phyloP scores from a whole-genome alignment of 805 yeast species.

The Tetrapisispora iriomotensis region DNA sequence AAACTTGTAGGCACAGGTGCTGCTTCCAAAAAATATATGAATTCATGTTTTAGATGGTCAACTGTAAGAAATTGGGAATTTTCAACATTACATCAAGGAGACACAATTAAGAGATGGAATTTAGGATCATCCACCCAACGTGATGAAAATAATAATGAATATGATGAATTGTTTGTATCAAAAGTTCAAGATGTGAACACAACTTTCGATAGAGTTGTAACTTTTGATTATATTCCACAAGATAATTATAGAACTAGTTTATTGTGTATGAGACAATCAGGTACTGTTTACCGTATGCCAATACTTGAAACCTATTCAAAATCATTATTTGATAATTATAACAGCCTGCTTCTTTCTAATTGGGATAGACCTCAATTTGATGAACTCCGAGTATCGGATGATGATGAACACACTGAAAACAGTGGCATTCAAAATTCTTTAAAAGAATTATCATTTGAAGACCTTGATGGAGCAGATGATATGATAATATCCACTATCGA shows the following conservation, averaged over 20 bases:
- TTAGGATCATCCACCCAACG: conserved; percentile 45
- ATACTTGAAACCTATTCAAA: conserved; percentile 57
- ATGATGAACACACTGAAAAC: conserved; percentile 11
- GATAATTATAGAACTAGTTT: conserved; percentile 52
- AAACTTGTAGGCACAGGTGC: conserved; percentile 49
- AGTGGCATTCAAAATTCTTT: conserved; percentile 15
- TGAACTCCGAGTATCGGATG: conserved; percentile 19
- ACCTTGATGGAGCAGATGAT: conserved; percentile 23
- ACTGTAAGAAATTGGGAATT: conserved; percentile 59
- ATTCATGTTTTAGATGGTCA: conserved; percentile 63
- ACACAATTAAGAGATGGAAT: conserved; percentile 70
- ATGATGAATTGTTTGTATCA: conserved; percentile 62
- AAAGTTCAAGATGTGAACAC: conserved; percentile 66
- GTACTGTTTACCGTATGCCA: conserved; percentile 73
- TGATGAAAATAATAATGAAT: conserved; percentile 15
- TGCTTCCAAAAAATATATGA: conserved; percentile 47
- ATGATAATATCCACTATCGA: conserved; percentile 1
- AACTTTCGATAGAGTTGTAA: conserved; percentile 69
- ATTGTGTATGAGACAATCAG: conserved; percentile 86
- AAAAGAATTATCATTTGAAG: conserved; percentile 25
- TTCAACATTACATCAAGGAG: conserved; percentile 71
- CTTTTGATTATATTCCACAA: conserved; percentile 70
- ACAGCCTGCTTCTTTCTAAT: conserved; percentile 51
- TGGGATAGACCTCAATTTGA: conserved; percentile 23
- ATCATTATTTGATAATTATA: conserved; percentile 55